Conservation (phyloP, 495 filamentous ascomycete species). For the Neurospora sp. region DNA sequence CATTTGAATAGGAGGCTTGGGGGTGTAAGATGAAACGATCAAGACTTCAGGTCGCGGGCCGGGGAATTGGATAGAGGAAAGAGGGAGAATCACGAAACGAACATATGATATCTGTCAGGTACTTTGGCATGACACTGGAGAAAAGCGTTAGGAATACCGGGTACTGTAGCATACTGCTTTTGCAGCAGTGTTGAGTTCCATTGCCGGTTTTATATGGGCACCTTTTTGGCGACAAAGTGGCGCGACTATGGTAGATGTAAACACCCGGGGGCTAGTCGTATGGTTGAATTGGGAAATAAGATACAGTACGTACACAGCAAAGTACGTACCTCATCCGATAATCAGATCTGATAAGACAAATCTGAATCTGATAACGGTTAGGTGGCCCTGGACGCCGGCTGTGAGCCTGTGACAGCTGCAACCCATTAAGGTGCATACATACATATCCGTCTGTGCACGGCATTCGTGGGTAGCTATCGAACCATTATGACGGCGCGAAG, state of each 20-base stretch:
- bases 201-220: not conserved
- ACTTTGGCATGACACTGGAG: not conserved
- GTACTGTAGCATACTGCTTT: not conserved
- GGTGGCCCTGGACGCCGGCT: not conserved
- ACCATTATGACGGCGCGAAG: not conserved
- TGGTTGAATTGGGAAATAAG: not conserved
- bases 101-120: not conserved
- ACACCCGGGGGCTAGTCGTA: not conserved
- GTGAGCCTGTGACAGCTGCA: not conserved
- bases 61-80: not conserved
- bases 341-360: not conserved
- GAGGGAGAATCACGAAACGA: not conserved
- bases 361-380: not conserved
- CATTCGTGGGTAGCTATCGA: not conserved
- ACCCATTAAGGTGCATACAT: not conserved
- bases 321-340: not conserved
- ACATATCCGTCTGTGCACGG: not conserved
- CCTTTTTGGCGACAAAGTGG: not conserved
- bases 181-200: not conserved
- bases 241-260: not conserved
- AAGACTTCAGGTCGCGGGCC: not conserved
- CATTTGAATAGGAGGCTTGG: conserved; percentile 49
- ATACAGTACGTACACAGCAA: not conserved
- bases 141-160: not conserved
- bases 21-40: conserved; percentile 25